Conservation (phyloP, 805 yeast species). For the Zygosaccharomyces bailii region DNA sequence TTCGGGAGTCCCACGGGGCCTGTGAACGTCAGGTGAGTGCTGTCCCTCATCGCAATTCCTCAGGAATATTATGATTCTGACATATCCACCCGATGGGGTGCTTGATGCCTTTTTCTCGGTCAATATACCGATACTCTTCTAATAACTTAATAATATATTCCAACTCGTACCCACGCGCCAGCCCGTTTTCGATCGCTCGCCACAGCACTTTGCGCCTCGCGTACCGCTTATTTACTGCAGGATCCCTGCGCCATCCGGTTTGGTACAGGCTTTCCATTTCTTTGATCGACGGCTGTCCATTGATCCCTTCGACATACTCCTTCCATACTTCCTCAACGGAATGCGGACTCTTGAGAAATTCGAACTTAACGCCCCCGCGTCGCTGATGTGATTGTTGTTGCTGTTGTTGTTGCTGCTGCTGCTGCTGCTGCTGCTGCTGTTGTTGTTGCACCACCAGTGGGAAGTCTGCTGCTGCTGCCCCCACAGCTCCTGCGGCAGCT, state of each 20-base stretch:
- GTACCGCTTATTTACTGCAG: constrained; percentile 52
- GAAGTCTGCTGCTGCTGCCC: neutral
- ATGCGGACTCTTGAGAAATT: constrained; percentile 43
- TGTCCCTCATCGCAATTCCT: constrained; percentile 20
- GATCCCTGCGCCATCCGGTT: constrained; percentile 54
- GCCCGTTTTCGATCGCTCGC: constrained; percentile 52
- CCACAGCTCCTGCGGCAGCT: neutral
- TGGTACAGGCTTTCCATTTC: constrained; percentile 47
- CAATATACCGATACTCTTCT: constrained; percentile 44
- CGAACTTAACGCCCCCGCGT: constrained; percentile 29
- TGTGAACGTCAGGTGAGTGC: too few species aligned
- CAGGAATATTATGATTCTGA: constrained; percentile 38
- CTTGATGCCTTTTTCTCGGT: constrained; percentile 41
- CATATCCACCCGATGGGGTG: constrained; percentile 46
- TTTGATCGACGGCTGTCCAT: constrained; percentile 51
- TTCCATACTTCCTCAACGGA: constrained; percentile 53
- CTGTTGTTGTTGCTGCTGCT: constrained; percentile 3
- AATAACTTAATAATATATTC: constrained; percentile 44
- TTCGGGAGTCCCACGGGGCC: too few species aligned
- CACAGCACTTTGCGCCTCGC: constrained; percentile 52
- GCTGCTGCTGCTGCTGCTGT: constrained; percentile 15
- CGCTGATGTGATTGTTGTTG: too few species aligned
- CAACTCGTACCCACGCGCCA: constrained; percentile 42
- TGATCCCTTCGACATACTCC: constrained; percentile 51
- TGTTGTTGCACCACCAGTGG: constrained; percentile 4